Evolutionary conservation across 2,329 filamentous ascomycete genomes (phyloP), one percentile per base, ranked within the genome.

Genomic region (Aspergillus clavatus): DNA sequence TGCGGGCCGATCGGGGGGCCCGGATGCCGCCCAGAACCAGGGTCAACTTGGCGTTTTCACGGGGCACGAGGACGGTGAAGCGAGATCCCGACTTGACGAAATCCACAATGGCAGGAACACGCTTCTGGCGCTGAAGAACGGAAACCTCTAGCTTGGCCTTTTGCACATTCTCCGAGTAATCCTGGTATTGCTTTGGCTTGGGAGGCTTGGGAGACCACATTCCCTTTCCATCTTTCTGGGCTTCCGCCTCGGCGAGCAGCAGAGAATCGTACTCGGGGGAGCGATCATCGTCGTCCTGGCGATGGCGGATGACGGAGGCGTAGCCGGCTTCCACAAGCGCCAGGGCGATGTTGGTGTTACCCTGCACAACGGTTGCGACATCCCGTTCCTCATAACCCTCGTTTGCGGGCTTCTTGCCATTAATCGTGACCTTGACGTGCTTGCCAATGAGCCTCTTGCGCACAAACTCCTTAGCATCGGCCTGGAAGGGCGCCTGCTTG

Each of bases 1-100:
- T 85, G 45, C 90, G 82, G 10, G 90, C 89, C 35, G 91, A 93
- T 54, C 87, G 83, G 12, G 93, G 93, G 11, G 89, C 89, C 48
- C 89, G 87, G 56, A 98, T 93, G 38, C 93, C 91, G 42, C 87
- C 91, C 38, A 98, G 81, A 3, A 98, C 90, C 64, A 98, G 84
- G 1, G 91, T 98, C 49, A 98, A 77, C 75, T 96, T 97, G 62
- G 91, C 84, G 60, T 89, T 89, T 65, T 98, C 93, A 27, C 90
- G 85, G 38, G 93, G 91, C 39, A 98, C 82, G 7, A 98, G 75
- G 27, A 98, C 78, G 21, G 89, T 95, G 70, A 97, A 98, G 55
- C 93, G 82, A 31, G 90, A 95, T 23, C 87, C 93, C n/a, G 89
- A 87, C 72, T 97, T 96, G 75, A 95, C 93, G 67, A 94, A 98